Conservation (phyloP, 2,329 filamentous ascomycete genomes). For the Rutstroemia sp. region DNA sequence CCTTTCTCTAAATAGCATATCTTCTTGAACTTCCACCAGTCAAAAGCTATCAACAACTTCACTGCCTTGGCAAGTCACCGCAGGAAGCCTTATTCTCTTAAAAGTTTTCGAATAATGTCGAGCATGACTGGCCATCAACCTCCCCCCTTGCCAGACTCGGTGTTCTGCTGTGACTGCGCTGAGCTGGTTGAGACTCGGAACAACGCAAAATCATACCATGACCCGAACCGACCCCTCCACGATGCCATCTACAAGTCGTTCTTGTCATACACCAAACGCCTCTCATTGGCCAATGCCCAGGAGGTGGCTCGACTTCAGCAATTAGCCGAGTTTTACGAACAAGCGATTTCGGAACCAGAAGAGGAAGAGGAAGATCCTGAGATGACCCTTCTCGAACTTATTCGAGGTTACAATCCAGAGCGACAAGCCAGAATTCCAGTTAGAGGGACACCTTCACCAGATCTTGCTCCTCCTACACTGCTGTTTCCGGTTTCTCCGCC, state of each 20-base stretch:
- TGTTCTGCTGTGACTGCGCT: slow-evolving; percentile 7
- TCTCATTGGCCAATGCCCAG: not conserved
- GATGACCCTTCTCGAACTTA: not conserved
- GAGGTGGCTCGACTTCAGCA: not conserved
- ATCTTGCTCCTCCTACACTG: not conserved
- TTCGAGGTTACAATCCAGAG: slow-evolving; percentile 3
- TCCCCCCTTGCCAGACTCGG: not conserved
- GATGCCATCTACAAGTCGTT: slow-evolving; percentile 8
- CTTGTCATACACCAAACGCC: slow-evolving; percentile 1
- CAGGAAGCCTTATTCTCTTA: too few relatives aligned
- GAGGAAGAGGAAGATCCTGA: not conserved
- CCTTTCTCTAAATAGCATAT: not conserved
- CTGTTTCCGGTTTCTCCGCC: not conserved
- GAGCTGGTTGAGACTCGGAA: not conserved
- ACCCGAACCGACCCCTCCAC: slow-evolving; percentile 8
- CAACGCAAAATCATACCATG: slow-evolving; percentile 5
- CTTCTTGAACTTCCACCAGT: not conserved
- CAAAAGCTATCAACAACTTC: too few relatives aligned
- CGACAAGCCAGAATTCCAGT: not conserved
- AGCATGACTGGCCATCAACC: not conserved
- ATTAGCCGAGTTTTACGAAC: not conserved
- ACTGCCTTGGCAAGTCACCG: too few relatives aligned
- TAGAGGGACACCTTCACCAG: not conserved
- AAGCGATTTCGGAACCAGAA: not conserved
- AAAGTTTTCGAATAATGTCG: too few relatives aligned